Base-by-base conservation (phyloP, 192 early-diverging fungal genomes). In the Backusella tuberculispora region DNA sequence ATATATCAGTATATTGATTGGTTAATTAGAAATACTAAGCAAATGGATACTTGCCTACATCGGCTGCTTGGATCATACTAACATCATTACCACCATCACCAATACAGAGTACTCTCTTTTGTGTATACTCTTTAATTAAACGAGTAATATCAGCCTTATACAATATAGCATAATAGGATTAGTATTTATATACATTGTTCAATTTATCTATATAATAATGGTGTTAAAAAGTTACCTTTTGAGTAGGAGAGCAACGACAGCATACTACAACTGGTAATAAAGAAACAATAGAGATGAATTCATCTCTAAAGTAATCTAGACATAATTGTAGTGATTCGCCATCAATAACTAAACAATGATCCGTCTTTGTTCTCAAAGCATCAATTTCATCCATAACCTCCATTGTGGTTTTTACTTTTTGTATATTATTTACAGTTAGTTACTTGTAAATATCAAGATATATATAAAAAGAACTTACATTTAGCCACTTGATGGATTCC, bases 41-140 rank as follows among this genome's bases (percentile, higher is more conserved):
- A 38, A 34, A 26, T 26, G 26, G 6, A 40, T 56, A 40, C 77
- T 76, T 79, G 75, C 80, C 86, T 19, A 99, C 95, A 79, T 99
- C 90, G 0, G 97, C 97, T 0, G 94, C 92, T 77, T 96, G 95
- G 73, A 99, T 99, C 97, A 99, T 99, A 41, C 90, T 92, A 45
- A 99, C 96, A 78, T 99, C 97, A 75, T 99, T 99, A 64, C 95
- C 97, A 64, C 97, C 97, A 80, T 99, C 97, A 63, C 97, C 97
- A 63, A 99, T 96, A 60, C 94, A 94, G 73, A 93, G 89, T 29
- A 94, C 92, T 1, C 95, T 87, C 72, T 93, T 92, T 45, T 88
- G 81, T 2, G 93, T 93, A 50, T 85, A 85, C 4, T 85, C 75
- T 75, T 93, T 92, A 73, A 99, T 94, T 74, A 97, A 72, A 13